phyloP scores from a whole-genome alignment of 441 rosid species.

The Croton laevigatus region DNA sequence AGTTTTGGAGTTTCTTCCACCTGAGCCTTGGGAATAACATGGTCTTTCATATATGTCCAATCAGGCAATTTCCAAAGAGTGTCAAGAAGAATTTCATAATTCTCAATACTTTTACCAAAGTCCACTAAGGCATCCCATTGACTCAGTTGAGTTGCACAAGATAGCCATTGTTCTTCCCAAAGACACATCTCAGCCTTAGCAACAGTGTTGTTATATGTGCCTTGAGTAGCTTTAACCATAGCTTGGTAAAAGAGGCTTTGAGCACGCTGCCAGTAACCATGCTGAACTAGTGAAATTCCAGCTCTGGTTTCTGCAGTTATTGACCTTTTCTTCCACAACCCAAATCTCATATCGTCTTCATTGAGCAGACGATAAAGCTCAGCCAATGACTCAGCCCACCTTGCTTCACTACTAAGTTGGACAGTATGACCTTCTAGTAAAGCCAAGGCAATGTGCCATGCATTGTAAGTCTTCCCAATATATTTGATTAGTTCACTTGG shows the following conservation, averaged over 20 bases:
- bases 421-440: constrained; percentile 92
- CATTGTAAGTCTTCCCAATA: constrained; percentile 95
- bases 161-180: constrained; percentile 99
- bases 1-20: constrained; percentile 98
- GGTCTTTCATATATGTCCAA: constrained; percentile 93
- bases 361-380: constrained; percentile 91
- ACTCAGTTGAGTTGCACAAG: constrained; percentile 90
- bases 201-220: constrained; percentile 86
- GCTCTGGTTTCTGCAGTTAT: constrained; percentile 91
- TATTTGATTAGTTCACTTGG: constrained; percentile 97
- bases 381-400: constrained; percentile 91
- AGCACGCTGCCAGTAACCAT: constrained; percentile 97
- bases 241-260: constrained; percentile 95
- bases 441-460: constrained; percentile 94
- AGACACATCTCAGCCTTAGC: constrained; percentile 99
- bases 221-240: constrained; percentile 98
- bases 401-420: constrained; percentile 78
- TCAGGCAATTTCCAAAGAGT: constrained; percentile 95
- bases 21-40: constrained; percentile 94
- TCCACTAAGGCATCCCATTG: constrained; percentile 98
- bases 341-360: constrained; percentile 99
- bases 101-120: constrained; percentile 87
- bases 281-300: constrained; percentile 94
- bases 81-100: constrained; percentile 94
- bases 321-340: constrained; percentile 95